Evolutionary conservation across 352 stramenopile genomes (phyloP), one percentile per base, ranked within the genome.

Genomic region (Pythium myriotylum): DNA sequence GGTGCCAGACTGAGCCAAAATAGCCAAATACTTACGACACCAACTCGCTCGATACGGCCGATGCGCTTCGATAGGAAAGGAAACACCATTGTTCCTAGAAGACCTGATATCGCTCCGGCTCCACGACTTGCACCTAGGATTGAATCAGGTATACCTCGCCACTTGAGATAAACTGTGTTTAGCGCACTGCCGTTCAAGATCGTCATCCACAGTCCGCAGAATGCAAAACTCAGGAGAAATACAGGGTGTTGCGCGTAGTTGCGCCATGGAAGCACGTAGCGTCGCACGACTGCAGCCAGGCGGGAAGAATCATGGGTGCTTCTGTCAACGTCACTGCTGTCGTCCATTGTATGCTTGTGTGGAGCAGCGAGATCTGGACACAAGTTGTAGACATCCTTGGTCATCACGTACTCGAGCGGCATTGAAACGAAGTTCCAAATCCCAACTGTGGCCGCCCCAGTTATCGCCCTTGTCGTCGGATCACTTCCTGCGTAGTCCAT

Each of bases 381-480:
- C 19, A 92, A 67, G 17, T 73, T 61, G 61, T 92, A 92, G 19
- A 90, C 78, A 27, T 91, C 79, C 23, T 70, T 74, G 4, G 75
- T 86, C 77, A 94, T 87, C 39, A 64, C 76, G 60, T 89, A 90
- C 54, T 95, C 86, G 4, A 95, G 65, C 8, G 86, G 82, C 9
- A 61, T 90, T 6, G 86, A 91, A 14, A 94, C 71, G 7, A 92
- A 37, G 51, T 95, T 95, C 86, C 86, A 95, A 4, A 91, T 69
- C 0, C 76, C 83, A 1, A 95, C 81, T 0, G 79, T 72, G 1
- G 77, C 78, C 13, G 81, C 77, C 1, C 84, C 84, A 20, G 88
- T 75, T 60, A 88, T 80, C 16, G 82, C 77, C n/a, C 83, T 72
- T 19, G 73, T 89, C 17, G 77, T 89, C 5, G 78, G 73, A 45